These are phyloP conservation scores for Parathielavia appendiculata DNA, from an alignment of 495 filamentous ascomycete genomes.

Conservation along the genomic window DNA sequence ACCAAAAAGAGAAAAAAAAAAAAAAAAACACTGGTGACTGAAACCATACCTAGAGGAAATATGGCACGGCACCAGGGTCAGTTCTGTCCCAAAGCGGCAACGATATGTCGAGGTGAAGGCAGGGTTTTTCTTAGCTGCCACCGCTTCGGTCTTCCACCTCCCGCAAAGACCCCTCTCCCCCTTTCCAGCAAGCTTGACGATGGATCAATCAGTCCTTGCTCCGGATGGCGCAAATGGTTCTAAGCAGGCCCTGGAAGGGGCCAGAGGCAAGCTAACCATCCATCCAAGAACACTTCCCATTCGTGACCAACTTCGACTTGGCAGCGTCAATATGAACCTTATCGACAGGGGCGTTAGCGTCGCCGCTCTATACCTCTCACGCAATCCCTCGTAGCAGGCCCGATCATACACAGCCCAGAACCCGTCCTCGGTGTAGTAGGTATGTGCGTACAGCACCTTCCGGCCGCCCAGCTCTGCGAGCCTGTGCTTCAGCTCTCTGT, in stretches of 20 bases:
- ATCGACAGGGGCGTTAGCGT: slow-evolving; percentile 50
- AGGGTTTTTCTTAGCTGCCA: too few relatives aligned
- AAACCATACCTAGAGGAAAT: too few relatives aligned
- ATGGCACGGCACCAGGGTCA: not conserved
- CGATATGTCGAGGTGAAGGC: too few relatives aligned
- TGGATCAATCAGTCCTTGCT: slow-evolving; percentile 52
- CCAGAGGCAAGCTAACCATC: slow-evolving; percentile 38
- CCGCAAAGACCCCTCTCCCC: too few relatives aligned
- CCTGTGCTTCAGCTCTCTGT: slow-evolving; percentile 59
- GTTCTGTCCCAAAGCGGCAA: not conserved
- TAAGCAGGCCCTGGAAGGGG: slow-evolving; percentile 51
- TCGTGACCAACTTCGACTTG: slow-evolving; percentile 14
- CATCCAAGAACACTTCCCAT: slow-evolving; percentile 19
- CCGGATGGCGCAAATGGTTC: slow-evolving; percentile 48
- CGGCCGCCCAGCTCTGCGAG: slow-evolving; percentile 59
- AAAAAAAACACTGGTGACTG: too few relatives aligned
- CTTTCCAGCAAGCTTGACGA: slow-evolving; percentile 49
- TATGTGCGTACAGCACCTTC: slow-evolving; percentile 58
- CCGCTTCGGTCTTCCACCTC: too few relatives aligned
- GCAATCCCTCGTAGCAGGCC: slow-evolving; percentile 46
- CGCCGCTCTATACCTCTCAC: slow-evolving; percentile 46
- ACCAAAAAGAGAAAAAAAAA: too few relatives aligned
- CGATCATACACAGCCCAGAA: slow-evolving; percentile 51
- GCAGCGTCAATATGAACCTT: slow-evolving; percentile 44
- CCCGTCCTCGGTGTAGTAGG: slow-evolving; percentile 50